Percentiles rank a stretch among this genome's conserved stretches.
phyloP scores from a whole-genome alignment of 192 early-diverging fungal genomes.

The Chytriomyces confervae region DNA sequence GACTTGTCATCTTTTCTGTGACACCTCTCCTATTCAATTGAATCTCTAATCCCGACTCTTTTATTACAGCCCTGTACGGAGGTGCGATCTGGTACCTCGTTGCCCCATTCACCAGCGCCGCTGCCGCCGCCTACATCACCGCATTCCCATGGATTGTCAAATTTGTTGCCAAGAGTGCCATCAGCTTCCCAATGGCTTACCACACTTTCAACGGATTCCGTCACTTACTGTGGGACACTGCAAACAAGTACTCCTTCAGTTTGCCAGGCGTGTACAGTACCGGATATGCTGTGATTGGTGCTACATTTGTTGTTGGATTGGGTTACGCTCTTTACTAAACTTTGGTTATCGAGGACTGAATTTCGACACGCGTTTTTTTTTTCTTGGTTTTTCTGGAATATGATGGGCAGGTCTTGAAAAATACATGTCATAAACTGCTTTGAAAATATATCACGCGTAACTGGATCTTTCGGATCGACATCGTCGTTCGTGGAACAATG shows the following conservation, averaged over 20 bases:
- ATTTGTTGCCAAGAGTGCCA: slow-evolving; percentile 71
- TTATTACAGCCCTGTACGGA: slow-evolving; percentile 35
- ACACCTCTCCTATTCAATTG: too few species aligned
- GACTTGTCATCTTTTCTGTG: too few species aligned
- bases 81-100: slow-evolving; percentile 70
- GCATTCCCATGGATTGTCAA: slow-evolving; percentile 70
- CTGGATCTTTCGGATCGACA: too few species aligned
- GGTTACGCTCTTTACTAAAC: slow-evolving; percentile 19
- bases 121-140: slow-evolving; percentile 70
- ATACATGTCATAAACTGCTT: too few species aligned
- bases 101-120: slow-evolving; percentile 72
- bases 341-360: neutral
- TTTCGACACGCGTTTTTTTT: too few species aligned
- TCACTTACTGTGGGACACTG: slow-evolving; percentile 93
- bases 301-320: slow-evolving; percentile 54
- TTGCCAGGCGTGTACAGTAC: slow-evolving; percentile 82
- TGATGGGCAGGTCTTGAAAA: too few species aligned
- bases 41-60: neutral
- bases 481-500: too few species aligned
- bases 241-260: slow-evolving; percentile 57
- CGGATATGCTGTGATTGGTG: slow-evolving; percentile 77
- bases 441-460: too few species aligned
- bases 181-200: slow-evolving; percentile 78
- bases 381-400: too few species aligned
- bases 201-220: slow-evolving; percentile 86